Conservation (phyloP, 345 rosid species). For the Syzygium aromaticum region DNA sequence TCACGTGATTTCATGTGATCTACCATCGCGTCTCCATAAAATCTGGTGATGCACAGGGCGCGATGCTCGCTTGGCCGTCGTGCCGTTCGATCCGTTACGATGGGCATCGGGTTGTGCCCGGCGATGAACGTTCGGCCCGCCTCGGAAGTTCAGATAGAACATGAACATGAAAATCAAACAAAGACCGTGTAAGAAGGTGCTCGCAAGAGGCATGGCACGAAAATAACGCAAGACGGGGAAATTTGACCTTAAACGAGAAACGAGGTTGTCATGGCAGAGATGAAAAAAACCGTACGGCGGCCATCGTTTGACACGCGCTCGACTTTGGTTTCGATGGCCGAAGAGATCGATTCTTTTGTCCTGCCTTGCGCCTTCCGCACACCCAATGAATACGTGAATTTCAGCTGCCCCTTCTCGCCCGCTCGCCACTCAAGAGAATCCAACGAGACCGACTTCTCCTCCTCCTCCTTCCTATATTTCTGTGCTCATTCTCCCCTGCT, state of each 20-base stretch:
- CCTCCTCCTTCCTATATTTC: no score
- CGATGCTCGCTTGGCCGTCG: not conserved
- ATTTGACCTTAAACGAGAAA: not conserved
- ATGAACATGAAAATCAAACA: not conserved
- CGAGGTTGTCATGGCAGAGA: not conserved
- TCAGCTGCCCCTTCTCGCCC: no score
- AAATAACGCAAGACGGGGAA: not conserved
- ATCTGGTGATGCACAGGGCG: not conserved
- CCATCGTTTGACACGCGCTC: no score
- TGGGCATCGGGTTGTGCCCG: not conserved
- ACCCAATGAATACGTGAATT: no score
- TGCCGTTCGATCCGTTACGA: not conserved
- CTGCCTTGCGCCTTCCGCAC: no score
- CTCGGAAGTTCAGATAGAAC: not conserved
- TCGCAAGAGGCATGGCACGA: not conserved
- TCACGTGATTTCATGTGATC: not conserved
- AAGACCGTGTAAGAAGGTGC: not conserved
- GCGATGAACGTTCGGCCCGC: not conserved
- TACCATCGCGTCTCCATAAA: fast-evolving
- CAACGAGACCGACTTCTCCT: no score
- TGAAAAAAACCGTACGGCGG: no score
- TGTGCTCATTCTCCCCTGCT: no score
- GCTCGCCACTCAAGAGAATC: no score
- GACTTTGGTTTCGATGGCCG: no score
- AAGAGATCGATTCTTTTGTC: no score